A percentile compares a stretch with the other conserved stretches of the same genome.
phyloP scores from a whole-genome alignment of 2,329 filamentous ascomycete species.

The Eutypa lata region DNA sequence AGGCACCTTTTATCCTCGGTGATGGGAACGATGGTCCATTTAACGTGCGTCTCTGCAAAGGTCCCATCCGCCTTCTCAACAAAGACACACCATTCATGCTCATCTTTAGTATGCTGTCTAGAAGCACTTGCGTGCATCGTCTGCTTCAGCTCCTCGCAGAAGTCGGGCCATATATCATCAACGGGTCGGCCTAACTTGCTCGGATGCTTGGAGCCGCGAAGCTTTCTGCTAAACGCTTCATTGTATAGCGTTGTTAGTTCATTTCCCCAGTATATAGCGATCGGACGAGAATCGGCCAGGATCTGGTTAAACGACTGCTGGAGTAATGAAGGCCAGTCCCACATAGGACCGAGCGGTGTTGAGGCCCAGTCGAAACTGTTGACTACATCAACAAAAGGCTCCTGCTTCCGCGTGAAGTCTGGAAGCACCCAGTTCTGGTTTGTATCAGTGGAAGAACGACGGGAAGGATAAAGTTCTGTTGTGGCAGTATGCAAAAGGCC shows the following conservation, averaged over 20 bases:
- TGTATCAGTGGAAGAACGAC: conserved; percentile 12
- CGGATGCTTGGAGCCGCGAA: conserved; percentile 65
- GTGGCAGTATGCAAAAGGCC: conserved; percentile 7
- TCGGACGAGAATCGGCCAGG: conserved; percentile 44
- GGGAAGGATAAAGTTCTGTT: conserved; percentile 7
- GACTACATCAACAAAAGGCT: conserved; percentile 37
- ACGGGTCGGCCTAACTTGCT: conserved; percentile 58
- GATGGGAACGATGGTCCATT: conserved; percentile 47
- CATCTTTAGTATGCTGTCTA: conserved; percentile 31
- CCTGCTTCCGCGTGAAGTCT: conserved; percentile 33
- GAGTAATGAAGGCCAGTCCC: conserved; percentile 43
- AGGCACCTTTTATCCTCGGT: conserved; percentile 38
- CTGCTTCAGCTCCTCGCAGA: conserved; percentile 32
- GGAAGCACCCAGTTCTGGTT: conserved; percentile 27
- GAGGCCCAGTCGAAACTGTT: conserved; percentile 44
- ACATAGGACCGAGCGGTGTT: conserved; percentile 45
- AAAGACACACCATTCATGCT: conserved; percentile 46
- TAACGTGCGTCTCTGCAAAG: conserved; percentile 45
- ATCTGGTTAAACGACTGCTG: conserved; percentile 43
- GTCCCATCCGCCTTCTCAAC: conserved; percentile 38
- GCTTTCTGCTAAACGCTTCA: conserved; percentile 59
- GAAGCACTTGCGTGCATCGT: conserved; percentile 33
- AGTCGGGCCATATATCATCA: conserved; percentile 58
- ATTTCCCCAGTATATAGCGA: conserved; percentile 63
- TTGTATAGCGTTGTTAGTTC: conserved; percentile 68